phyloP scores from a whole-genome alignment of 345 rosid genomes.

The Acer campestre region DNA sequence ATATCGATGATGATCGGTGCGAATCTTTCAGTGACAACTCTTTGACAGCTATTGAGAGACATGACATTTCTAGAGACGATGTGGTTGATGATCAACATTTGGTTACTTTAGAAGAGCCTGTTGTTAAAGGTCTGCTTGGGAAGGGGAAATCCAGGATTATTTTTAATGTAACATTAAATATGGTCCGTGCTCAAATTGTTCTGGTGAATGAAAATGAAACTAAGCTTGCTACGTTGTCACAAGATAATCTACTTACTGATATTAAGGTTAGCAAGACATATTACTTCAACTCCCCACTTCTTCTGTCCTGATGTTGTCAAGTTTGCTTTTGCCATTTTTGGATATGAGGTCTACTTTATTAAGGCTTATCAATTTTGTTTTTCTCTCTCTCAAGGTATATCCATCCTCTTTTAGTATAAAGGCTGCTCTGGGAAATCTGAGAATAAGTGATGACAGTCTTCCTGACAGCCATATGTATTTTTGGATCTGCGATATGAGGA shows the following conservation, averaged over 20 bases:
- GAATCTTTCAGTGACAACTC: slow-evolving; percentile 65
- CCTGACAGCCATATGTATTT: slow-evolving; percentile 77
- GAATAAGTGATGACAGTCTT: slow-evolving; percentile 96
- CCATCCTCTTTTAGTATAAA: slow-evolving; percentile 93
- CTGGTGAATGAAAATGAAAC: slow-evolving; percentile 93
- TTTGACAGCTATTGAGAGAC: slow-evolving; percentile 43
- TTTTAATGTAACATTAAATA: slow-evolving; percentile 75
- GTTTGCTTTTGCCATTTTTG: slow-evolving; percentile 11
- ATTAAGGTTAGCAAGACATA: slow-evolving; percentile 64
- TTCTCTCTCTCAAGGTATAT: slow-evolving; percentile 61
- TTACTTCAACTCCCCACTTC: slow-evolving; percentile 5
- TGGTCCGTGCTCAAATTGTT: slow-evolving; percentile 89
- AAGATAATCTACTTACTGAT: slow-evolving; percentile 83
- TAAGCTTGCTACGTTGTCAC: slow-evolving; percentile 83
- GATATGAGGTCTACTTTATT: slow-evolving; percentile 1
- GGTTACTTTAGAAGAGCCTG: slow-evolving; percentile 46
- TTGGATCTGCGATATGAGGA: slow-evolving; percentile 99
- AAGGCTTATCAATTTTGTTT: slow-evolving; percentile 25
- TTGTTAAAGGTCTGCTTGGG: slow-evolving; percentile 87
- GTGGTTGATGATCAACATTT: slow-evolving; percentile 40
- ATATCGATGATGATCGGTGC: slow-evolving; percentile 54
- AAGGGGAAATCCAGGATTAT: slow-evolving; percentile 89
- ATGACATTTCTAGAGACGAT: slow-evolving; percentile 42
- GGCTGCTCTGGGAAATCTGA: slow-evolving; percentile 89
- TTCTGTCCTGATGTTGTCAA: slow-evolving; percentile 2